Evolutionary conservation across 2,329 filamentous ascomycete genomes (phyloP), one percentile per base, ranked within the genome.

Genomic region (Meredithiella fracta): DNA sequence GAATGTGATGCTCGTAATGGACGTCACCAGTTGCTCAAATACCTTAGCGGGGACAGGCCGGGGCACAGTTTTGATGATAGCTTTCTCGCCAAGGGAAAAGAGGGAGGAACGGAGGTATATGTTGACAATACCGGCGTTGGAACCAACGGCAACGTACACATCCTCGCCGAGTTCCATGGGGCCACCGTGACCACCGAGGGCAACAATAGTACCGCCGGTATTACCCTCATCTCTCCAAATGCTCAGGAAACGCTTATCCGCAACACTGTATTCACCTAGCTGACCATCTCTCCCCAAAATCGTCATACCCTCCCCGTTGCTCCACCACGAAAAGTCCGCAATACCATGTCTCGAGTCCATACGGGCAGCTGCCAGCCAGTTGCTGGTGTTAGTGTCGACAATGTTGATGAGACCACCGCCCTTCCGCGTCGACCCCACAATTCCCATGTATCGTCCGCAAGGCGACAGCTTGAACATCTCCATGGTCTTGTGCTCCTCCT

Each of bases 291-390:
- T 90, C 59, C 87, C 89, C 1, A 86, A 79, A 44, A 95, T 85
- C 0, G 82, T 84, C 63, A 98, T 73, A 3, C 90, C 91, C 42
- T 83, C 78, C 34, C 90, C 86, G 59, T 87, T 81, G 54, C 80
- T 77, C 90, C 90, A 96, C 92, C 92, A 98, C 1, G 80, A 81
- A 64, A 96, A 94, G 67, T 96, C 91, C 1, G 87, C 85, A 51
- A 97, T 82, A 38, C 90, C 90, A 53, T 88, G 83, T 51, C 79
- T 77, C 61, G 86, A 84, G 64, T 96, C 87, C 49, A 96, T 74
- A 40, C 90, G 78, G 14, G 86, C 87, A 61, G 91, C 82, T 0
- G 85, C 79, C 50, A 89, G 73, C 91, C 91, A 97, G 70, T 96
- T 91, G 65, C 86, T 81, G 0, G 90, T 91, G 23, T 71, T 73